phyloP scores from a whole-genome alignment of 352 stramenopile genomes.

The Globisporangium okanoganense region DNA sequence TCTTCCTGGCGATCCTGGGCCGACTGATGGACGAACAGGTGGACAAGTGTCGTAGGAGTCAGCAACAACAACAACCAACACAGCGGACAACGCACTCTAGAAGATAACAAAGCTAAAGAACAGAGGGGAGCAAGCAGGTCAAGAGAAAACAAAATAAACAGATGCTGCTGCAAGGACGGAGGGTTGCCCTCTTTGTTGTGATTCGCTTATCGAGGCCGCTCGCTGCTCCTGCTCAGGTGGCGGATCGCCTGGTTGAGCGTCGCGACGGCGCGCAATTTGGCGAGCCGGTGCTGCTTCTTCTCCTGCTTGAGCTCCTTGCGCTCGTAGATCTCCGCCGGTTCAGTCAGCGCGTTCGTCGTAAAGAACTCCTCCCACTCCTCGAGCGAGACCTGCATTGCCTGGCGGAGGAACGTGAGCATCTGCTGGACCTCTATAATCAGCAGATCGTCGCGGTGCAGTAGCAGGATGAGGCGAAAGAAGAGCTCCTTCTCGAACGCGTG shows the following conservation, averaged over 20 bases:
- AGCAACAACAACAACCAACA: slow-evolving; percentile 22
- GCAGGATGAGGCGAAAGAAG: slow-evolving; percentile 41
- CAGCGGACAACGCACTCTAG: background rate
- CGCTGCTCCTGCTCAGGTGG: slow-evolving; percentile 12
- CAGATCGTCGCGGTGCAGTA: slow-evolving; percentile 49
- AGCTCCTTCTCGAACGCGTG: slow-evolving; percentile 35
- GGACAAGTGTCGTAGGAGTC: slow-evolving; percentile 24
- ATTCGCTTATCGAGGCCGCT: background rate
- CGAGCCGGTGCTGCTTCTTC: slow-evolving; percentile 20
- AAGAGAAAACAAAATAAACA: background rate
- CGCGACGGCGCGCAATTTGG: slow-evolving; percentile 25
- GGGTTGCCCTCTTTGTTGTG: background rate
- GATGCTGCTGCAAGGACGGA: background rate
- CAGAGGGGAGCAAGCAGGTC: background rate
- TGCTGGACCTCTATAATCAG: slow-evolving; percentile 38
- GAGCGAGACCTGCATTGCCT: slow-evolving; percentile 24
- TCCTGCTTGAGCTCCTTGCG: slow-evolving; percentile 20
- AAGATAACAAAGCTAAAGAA: slow-evolving; percentile 2
- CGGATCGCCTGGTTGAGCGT: slow-evolving; percentile 32
- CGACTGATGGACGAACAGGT: slow-evolving; percentile 69
- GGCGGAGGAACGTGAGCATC: slow-evolving; percentile 43
- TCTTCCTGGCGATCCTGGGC: slow-evolving; percentile 63
- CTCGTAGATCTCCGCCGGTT: slow-evolving; percentile 29
- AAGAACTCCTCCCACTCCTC: slow-evolving; percentile 52
- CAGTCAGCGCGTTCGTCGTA: slow-evolving; percentile 22